These are phyloP conservation scores for Cladosporium colombiae DNA, from an alignment of 2,329 filamentous ascomycete species.

Conservation along the genomic window DNA sequence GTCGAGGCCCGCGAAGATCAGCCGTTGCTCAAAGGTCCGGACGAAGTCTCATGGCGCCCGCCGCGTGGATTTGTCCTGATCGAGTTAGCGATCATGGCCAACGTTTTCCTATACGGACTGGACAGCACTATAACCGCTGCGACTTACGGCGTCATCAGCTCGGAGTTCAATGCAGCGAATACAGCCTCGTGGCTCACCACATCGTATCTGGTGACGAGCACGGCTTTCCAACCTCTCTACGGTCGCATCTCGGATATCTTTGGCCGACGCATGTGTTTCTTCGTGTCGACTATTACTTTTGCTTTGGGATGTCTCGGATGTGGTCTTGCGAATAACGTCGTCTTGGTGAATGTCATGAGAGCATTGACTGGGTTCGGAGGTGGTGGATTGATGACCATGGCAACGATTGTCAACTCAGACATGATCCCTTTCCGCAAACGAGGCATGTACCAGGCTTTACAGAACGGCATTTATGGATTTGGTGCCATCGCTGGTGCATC, in stretches of 20 bases:
- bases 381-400: slow-evolving; percentile 38
- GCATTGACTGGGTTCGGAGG: slow-evolving; percentile 36
- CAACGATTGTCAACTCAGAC: slow-evolving; percentile 56
- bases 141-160: slow-evolving; percentile 42
- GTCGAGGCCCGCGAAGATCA: slow-evolving; percentile 19
- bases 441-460: slow-evolving; percentile 62
- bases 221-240: slow-evolving; percentile 72
- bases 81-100: slow-evolving; percentile 27
- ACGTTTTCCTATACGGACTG: slow-evolving; percentile 28
- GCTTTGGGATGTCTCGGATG: slow-evolving; percentile 37
- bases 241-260: slow-evolving; percentile 74
- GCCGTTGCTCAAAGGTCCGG: slow-evolving; percentile 24
- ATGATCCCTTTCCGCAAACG: slow-evolving; percentile 60
- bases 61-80: slow-evolving; percentile 28
- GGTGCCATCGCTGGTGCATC: slow-evolving; percentile 60
- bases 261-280: slow-evolving; percentile 41
- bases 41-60: slow-evolving; percentile 26
- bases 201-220: slow-evolving; percentile 74
- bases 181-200: slow-evolving; percentile 82
- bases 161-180: slow-evolving; percentile 75
- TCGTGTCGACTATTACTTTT: slow-evolving; percentile 36
- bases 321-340: slow-evolving; percentile 31
- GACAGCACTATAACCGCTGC: slow-evolving; percentile 28
- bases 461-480: slow-evolving; percentile 63
- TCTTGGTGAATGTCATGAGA: slow-evolving; percentile 33